Percentiles rank a stretch among this genome's conserved stretches.
Conservation (phyloP, 352 stramenopile genomes). For the Halophytophthora batemanensis region DNA sequence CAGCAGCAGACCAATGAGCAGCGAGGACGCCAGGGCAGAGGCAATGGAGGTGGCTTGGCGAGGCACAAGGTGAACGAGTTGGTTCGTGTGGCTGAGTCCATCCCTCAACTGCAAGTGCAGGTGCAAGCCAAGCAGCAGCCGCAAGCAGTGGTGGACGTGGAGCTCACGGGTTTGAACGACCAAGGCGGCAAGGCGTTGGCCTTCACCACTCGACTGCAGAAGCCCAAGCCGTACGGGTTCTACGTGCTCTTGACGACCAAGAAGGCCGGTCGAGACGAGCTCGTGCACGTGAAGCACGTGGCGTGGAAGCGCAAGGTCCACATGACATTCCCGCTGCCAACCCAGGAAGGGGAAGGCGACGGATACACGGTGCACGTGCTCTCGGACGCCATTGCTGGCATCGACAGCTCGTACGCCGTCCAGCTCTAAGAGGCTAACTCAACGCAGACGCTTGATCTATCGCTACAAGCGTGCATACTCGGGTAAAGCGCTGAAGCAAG, state of each 20-base stretch:
- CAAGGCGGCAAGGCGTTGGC: conserved; percentile 26
- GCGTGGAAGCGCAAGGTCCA: conserved; percentile 38
- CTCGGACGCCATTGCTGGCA: conserved; percentile 54
- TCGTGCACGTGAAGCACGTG: conserved; percentile 67
- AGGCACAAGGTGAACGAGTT: conserved; percentile 48
- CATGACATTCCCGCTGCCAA: conserved; percentile 29
- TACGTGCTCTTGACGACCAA: conserved; percentile 57
- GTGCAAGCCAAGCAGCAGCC: conserved; percentile 22
- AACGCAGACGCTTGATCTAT: background rate
- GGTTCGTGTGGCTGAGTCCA: conserved; percentile 32
- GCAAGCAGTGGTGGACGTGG: conserved; percentile 27
- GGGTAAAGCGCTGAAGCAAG: conserved; percentile 3
- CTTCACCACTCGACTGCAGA: conserved; percentile 46
- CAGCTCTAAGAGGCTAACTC: background rate
- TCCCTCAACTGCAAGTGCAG: conserved; percentile 40
- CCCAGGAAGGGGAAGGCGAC: background rate
- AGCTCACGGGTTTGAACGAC: conserved; percentile 34
- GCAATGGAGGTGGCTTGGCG: conserved; percentile 8
- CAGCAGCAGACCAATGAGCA: conserved; percentile 17
- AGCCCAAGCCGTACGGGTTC: conserved; percentile 69
- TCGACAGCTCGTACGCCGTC: conserved; percentile 27
- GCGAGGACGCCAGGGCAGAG: conserved; percentile 6
- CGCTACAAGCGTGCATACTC: background rate
- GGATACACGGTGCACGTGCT: conserved; percentile 39
- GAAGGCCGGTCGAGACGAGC: conserved; percentile 16